Conservation (phyloP, 257 asterid genomes). For the Solanum paucissectum region DNA sequence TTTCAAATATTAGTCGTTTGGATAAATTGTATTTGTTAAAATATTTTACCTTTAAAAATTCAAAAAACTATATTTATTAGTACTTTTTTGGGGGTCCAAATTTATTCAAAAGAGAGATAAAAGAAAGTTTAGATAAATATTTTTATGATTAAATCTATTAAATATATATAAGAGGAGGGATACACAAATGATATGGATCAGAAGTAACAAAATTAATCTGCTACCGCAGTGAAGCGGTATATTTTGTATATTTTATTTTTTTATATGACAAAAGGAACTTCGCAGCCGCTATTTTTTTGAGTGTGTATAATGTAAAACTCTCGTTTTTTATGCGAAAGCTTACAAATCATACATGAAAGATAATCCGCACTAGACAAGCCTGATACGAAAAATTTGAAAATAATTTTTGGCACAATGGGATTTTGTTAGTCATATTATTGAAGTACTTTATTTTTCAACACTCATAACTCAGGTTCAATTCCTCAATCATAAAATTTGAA, state of each 20-base stretch:
- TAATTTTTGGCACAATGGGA: not conserved
- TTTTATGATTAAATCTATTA: not conserved
- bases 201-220: not conserved
- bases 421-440: not conserved
- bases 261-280: too few species aligned
- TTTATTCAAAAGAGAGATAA: not conserved
- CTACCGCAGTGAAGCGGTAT: not conserved
- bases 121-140: not conserved
- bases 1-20: not conserved
- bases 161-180: not conserved
- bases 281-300: too few species aligned
- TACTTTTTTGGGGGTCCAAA: not conserved
- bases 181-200: not conserved
- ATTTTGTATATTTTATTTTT: not conserved
- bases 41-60: not conserved
- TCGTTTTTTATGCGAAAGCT: too few species aligned
- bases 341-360: too few species aligned
- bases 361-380: too few species aligned
- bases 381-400: not conserved
- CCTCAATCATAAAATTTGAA: not conserved
- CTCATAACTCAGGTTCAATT: not conserved
- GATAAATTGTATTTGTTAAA: not conserved
- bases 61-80: not conserved
- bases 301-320: too few species aligned
- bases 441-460: not conserved